Evolutionary conservation across 1,139 yeast species (phyloP).

Genomic region (Candida mesenterica): DNA sequence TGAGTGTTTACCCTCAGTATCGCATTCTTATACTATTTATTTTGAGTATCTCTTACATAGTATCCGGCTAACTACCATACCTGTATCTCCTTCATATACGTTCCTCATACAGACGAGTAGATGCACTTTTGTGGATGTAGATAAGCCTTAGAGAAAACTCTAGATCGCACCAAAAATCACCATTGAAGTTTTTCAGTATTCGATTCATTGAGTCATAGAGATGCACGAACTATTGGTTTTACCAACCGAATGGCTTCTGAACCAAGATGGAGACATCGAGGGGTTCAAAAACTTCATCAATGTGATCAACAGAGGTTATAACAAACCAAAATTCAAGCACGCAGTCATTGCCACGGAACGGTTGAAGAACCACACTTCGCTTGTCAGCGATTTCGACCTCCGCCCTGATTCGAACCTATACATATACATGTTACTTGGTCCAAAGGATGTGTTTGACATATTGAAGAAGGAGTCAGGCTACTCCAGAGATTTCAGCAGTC

Average conservation of each 20-base stretch:
- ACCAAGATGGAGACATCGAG: conserved; percentile 5
- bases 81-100: too few relatives aligned
- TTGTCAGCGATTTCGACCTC: conserved; percentile 33
- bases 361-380: conserved; percentile 27
- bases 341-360: conserved; percentile 44
- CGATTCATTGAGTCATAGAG: too few relatives aligned
- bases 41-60: background rate
- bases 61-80: too few relatives aligned
- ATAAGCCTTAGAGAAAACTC: too few relatives aligned
- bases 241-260: conserved; percentile 24
- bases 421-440: conserved; percentile 31
- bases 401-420: conserved; percentile 19
- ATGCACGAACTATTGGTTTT: conserved; percentile 24
- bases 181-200: too few relatives aligned
- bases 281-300: conserved; percentile 18
- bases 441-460: conserved; percentile 17
- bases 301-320: conserved; percentile 49
- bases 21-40: background rate
- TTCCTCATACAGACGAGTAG: too few relatives aligned
- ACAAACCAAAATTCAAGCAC: conserved; percentile 43
- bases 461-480: conserved; percentile 13
- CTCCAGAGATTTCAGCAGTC: conserved; percentile 22
- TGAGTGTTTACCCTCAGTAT: background rate
- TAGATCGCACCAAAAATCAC: too few relatives aligned
- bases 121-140: too few relatives aligned